Percentiles rank a stretch among this genome's conserved stretches.
Evolutionary conservation across 495 filamentous ascomycete genomes (phyloP).

Genomic region (Xylaria acuta): DNA sequence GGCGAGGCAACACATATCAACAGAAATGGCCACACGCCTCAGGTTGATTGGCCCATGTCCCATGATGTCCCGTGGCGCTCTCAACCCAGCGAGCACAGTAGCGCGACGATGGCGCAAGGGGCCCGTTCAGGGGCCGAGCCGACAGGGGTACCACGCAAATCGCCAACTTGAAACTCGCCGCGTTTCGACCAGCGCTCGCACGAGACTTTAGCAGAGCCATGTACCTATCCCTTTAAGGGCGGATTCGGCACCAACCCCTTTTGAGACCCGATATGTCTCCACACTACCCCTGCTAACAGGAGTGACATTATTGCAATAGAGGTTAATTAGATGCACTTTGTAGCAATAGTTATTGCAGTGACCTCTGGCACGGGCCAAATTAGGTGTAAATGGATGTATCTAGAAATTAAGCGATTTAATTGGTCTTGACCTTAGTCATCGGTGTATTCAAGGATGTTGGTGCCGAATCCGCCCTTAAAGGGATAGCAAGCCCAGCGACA

Average conservation of each 20-base stretch:
- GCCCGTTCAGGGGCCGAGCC: slow-evolving; percentile 31
- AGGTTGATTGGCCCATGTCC: slow-evolving; percentile 24
- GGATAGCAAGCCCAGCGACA: not conserved
- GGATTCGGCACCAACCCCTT: too few species aligned
- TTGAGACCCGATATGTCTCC: too few species aligned
- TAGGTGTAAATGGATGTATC: too few species aligned
- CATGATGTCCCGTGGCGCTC: slow-evolving; percentile 11
- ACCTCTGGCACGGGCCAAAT: too few species aligned
- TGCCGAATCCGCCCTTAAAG: too few species aligned
- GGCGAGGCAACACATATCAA: slow-evolving; percentile 17
- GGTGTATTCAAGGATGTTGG: too few species aligned
- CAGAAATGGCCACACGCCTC: slow-evolving; percentile 10
- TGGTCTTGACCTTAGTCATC: too few species aligned
- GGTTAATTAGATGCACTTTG: too few species aligned
- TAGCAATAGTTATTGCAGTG: too few species aligned
- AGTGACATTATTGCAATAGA: too few species aligned
- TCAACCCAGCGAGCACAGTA: slow-evolving; percentile 21
- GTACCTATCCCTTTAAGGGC: not conserved
- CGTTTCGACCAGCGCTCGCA: slow-evolving; percentile 40
- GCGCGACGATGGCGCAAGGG: slow-evolving; percentile 28
- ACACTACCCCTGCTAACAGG: too few species aligned
- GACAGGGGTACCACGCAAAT: slow-evolving; percentile 32
- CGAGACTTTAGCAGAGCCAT: slow-evolving; percentile 20
- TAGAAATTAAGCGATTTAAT: too few species aligned
- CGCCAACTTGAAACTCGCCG: slow-evolving; percentile 42